Percentiles rank a stretch among this genome's conserved stretches.
Evolutionary conservation across 1,284 basidiomycete species (phyloP).

Genomic region (Ceratobasidium papillatum): DNA sequence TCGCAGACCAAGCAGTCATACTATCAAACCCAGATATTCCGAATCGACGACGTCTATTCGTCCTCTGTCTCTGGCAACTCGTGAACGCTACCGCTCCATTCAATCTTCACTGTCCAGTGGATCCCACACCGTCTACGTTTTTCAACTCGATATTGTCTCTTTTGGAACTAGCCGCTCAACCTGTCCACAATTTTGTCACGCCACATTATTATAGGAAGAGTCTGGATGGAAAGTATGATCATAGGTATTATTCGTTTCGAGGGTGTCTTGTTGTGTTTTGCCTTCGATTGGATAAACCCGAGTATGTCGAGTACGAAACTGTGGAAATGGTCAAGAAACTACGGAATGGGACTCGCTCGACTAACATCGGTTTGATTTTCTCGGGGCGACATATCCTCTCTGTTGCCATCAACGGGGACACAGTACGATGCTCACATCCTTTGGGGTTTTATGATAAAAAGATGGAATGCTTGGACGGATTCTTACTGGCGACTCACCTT

Average conservation of each 20-base stretch:
- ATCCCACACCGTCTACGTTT: not conserved
- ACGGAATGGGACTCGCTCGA: not conserved
- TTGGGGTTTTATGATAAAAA: not conserved
- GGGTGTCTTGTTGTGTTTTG: not conserved
- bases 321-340: not conserved
- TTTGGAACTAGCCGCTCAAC: no score
- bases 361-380: not conserved
- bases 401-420: not conserved
- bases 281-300: not conserved
- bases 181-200: not conserved
- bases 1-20: not conserved
- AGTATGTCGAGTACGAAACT: not conserved
- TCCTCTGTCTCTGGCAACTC: not conserved
- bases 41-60: not conserved
- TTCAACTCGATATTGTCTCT: not conserved
- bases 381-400: slow-evolving; percentile 1
- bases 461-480: not conserved
- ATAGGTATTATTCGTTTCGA: not conserved
- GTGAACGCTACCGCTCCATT: not conserved
- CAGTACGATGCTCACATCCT: not conserved
- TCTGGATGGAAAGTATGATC: not conserved
- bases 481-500: not conserved
- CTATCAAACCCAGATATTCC: not conserved
- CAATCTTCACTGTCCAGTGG: not conserved
- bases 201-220: not conserved